Base-by-base conservation (phyloP, 768 basidiomycete species). In the Calocybe gangraenosa region DNA sequence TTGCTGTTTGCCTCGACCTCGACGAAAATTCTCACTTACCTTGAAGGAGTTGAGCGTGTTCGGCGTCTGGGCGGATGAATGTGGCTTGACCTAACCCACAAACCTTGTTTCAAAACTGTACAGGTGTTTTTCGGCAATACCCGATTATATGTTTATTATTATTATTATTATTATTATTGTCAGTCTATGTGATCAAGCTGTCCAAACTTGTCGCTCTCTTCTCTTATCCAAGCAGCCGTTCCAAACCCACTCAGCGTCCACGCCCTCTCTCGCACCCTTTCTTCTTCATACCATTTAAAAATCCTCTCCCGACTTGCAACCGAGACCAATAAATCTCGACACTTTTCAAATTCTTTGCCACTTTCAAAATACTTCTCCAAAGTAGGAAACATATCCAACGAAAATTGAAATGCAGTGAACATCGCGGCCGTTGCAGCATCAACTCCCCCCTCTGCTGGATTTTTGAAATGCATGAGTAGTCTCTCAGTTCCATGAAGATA, bases 11-110 rank as follows among this genome's bases (percentile, higher is more conserved):
- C 21, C 32, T 40, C 40, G 40, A 48, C 42, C 40, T 50, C 51
- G 49, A 52, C 48, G 56, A 58, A 28, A 6, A 28, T 11, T 28
- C 59, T 49, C 50, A 63, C 70, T 65, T 57, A 71, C 73, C 73
- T 74, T 73, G 71, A 71, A 28, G 65, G 69, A 62, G 64, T 71
- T 71, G 67, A 69, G 60, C 70, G 69, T 71, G 63, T 66, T 58
- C 65, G 63, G 59, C 31, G 68, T 65, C 63, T 64, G 55, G 59
- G 60, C 62, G 54, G 57, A 57, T 58, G 56, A 58, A 58, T 67
- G 70, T 73, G 70, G 71, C 73, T 72, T 64, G 61, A 55, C 50
- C 46, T 45, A 48, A 49, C 48, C 55, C 56, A 49, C 60, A 63
- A 71, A 73, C 71, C 68, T 71, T 71, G 63, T 65, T 60, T 61